These are phyloP conservation scores for Penicillium sp. DNA, from an alignment of 2,329 filamentous ascomycete genomes.

Conservation along the genomic window DNA sequence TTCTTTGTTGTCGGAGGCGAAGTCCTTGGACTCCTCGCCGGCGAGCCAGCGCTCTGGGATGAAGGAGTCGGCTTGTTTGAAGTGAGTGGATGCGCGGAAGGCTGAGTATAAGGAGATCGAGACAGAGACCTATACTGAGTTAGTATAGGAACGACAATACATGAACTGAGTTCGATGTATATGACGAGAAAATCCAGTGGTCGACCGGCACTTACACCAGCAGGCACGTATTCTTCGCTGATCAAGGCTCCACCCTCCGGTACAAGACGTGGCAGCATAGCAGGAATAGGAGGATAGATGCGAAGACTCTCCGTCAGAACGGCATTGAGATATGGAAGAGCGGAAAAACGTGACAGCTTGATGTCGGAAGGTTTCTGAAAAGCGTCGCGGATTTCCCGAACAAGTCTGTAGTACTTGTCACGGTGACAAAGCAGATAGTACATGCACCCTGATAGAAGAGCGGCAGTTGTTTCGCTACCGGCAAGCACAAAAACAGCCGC, in stretches of 20 bases:
- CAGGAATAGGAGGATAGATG: slow-evolving; percentile 29
- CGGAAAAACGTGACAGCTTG: slow-evolving; percentile 11
- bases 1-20: slow-evolving; percentile 32
- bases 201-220: slow-evolving; percentile 16
- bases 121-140: slow-evolving; percentile 15
- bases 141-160: background rate
- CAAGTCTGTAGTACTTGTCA: slow-evolving; percentile 19
- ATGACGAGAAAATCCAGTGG: background rate
- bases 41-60: slow-evolving; percentile 34
- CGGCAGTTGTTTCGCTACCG: slow-evolving; percentile 28
- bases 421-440: slow-evolving; percentile 26
- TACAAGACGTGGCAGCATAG: slow-evolving; percentile 32
- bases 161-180: background rate
- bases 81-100: slow-evolving; percentile 14
- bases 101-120: slow-evolving; percentile 13
- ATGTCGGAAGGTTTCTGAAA: slow-evolving; percentile 24
- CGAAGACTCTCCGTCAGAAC: slow-evolving; percentile 28
- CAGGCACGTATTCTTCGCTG: slow-evolving; percentile 26
- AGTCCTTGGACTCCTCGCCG: slow-evolving; percentile 13
- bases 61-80: slow-evolving; percentile 24
- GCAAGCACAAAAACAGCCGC: slow-evolving; percentile 25
- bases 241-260: slow-evolving; percentile 30
- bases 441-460: slow-evolving; percentile 20
- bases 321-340: slow-evolving; percentile 27
- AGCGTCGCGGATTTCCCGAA: slow-evolving; percentile 25